phyloP scores from a whole-genome alignment of 129 eudicot species.

The Escallonia rubra region DNA sequence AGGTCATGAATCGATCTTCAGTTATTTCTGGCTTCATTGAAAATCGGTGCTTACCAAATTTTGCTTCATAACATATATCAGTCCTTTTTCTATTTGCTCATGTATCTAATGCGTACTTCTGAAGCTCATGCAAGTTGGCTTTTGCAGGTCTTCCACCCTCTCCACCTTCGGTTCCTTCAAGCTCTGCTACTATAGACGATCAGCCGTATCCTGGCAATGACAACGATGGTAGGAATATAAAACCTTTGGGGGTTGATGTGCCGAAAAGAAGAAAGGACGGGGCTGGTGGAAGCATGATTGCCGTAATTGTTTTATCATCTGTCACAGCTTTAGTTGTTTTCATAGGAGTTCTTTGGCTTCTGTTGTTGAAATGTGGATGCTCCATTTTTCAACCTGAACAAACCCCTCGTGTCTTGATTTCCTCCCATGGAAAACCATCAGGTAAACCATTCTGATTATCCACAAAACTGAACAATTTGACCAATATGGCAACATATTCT shows the following conservation, averaged over 20 bases:
- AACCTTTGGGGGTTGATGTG: slow-evolving; percentile 83
- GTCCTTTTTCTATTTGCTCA: not conserved
- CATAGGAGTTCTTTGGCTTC: slow-evolving; percentile 51
- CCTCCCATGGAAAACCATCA: slow-evolving; percentile 50
- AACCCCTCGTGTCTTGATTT: slow-evolving; percentile 22
- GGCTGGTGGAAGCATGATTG: slow-evolving; percentile 34
- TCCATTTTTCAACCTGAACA: slow-evolving; percentile 20
- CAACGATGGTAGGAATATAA: slow-evolving; percentile 45
- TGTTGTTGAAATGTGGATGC: slow-evolving; percentile 53
- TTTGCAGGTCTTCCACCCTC: slow-evolving; percentile 89
- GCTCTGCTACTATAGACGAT: slow-evolving; percentile 36
- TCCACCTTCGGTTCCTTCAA: slow-evolving; percentile 62
- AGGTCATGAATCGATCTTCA: slow-evolving; percentile 33
- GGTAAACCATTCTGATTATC: slow-evolving; percentile 29
- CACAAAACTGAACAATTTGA: not conserved
- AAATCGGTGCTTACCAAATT: too few relatives aligned
- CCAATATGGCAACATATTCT: not conserved
- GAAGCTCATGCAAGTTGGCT: not conserved
- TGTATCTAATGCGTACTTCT: not conserved
- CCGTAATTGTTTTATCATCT: slow-evolving; percentile 61
- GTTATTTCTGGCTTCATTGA: not conserved
- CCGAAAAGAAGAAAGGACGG: slow-evolving; percentile 37
- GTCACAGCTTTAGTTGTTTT: slow-evolving; percentile 62
- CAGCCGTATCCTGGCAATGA: slow-evolving; percentile 40
- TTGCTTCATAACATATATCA: not conserved